A percentile compares a stretch with the other conserved stretches of the same genome.
Conservation (phyloP, 768 basidiomycete species). For the Mycena indigotica region DNA sequence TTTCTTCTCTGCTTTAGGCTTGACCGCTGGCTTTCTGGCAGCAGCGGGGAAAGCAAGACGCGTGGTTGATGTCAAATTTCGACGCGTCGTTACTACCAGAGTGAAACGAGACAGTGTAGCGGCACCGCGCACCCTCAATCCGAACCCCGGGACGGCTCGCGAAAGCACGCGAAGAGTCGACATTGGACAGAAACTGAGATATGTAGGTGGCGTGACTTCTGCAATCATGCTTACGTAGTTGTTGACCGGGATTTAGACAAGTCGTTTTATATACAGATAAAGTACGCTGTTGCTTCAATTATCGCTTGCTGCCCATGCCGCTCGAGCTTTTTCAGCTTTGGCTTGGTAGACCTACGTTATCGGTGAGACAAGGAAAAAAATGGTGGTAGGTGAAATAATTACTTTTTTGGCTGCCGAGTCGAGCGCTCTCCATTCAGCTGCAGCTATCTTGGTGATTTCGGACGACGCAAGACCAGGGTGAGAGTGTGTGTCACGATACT, state of each 20-base stretch:
- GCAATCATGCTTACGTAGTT: no score
- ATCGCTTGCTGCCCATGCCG: no score
- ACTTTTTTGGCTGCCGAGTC: neutral
- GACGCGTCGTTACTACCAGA: constrained; percentile 4
- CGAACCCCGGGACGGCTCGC: neutral
- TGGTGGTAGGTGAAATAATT: neutral
- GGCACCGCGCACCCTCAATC: neutral
- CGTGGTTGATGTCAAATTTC: constrained; percentile 4
- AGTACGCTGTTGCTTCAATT: no score
- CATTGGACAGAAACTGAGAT: no score
- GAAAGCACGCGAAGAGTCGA: neutral
- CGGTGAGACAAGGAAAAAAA: no score
- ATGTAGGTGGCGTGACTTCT: no score
- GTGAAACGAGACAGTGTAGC: neutral
- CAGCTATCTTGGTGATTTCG: neutral
- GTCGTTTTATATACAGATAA: no score
- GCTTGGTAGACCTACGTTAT: no score
- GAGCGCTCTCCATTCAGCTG: neutral
- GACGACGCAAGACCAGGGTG: neutral
- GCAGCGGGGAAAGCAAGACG: neutral
- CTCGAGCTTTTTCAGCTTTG: no score
- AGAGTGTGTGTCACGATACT: neutral
- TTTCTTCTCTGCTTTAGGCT: neutral
- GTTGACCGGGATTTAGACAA: no score
- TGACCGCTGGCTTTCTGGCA: neutral